Evolutionary conservation across 78 protist species (phyloP).

Genomic region (Protostelium mycophagum): DNA sequence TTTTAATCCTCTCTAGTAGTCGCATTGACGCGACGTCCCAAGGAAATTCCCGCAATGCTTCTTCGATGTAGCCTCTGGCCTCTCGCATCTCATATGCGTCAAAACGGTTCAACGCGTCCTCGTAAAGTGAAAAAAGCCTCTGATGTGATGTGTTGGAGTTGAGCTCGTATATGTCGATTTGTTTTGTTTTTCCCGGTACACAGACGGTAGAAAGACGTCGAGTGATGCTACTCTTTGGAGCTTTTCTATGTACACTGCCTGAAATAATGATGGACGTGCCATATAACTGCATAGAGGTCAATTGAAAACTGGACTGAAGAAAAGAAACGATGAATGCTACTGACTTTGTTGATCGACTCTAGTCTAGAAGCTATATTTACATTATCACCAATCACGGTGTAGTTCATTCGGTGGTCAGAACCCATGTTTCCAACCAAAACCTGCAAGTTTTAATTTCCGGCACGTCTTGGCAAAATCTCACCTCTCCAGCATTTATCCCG

Average conservation of each 20-base stretch:
- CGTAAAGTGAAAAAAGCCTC: background rate
- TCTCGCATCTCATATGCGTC: background rate
- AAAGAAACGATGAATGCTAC: background rate
- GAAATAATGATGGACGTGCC: background rate
- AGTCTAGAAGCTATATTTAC: slow-evolving; percentile 52
- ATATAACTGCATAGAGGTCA: background rate
- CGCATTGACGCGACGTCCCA: background rate
- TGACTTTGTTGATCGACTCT: background rate
- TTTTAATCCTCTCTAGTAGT: background rate
- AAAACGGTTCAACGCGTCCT: background rate
- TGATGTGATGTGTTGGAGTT: background rate
- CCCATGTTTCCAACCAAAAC: slow-evolving; percentile 49
- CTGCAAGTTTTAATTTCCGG: too few species aligned
- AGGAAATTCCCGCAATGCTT: background rate
- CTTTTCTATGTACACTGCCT: background rate
- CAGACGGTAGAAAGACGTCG: background rate
- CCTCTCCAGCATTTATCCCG: slow-evolving; percentile 38
- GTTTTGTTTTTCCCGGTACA: background rate
- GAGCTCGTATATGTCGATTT: background rate
- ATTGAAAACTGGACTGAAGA: background rate
- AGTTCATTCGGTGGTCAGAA: slow-evolving; percentile 19
- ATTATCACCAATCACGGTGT: slow-evolving; percentile 37
- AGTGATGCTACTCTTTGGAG: background rate
- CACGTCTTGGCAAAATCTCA: too few species aligned
- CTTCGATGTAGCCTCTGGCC: background rate